Base-by-base conservation (phyloP, 2,329 filamentous ascomycete genomes). In the Colletotrichum musae region DNA sequence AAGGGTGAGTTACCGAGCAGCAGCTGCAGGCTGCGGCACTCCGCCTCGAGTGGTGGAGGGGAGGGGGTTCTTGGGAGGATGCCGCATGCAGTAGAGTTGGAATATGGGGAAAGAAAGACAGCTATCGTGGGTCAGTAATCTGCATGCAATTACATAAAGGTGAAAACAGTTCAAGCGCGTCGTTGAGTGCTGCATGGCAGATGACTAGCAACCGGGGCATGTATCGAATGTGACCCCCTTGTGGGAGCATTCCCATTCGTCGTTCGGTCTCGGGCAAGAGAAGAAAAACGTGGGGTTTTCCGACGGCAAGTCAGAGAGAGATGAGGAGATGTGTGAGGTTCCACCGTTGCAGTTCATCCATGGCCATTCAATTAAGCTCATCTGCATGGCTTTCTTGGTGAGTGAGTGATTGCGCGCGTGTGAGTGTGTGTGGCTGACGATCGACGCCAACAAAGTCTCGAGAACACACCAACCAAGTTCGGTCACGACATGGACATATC, bases 311-410 rank as follows among this genome's bases (percentile, higher is more conserved):
- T 36, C 7, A 36, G 32, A 36, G 3, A 24, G 21, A 18, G 32
- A 10, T 10, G 32, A 36, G 32, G 32, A 36, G 10, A 36, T 36
- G 32, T 36, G 32, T 36, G 32, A 36, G 32, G 9, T 36, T 10
- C 32, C 32, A 36, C 32, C 32, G 32, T 36, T 36, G 32, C 32
- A 36, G 32, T 36, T 12, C 32, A 10, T 50, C 52, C 18, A 64
- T n/a, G 16, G 15, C 21, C n/a, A 18, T 52, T 51, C 18, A 26
- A 50, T 58, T 28, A 68, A 67, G 53, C 59, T 53, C 64, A 45
- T 68, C 13, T 64, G 18, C 5, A 39, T 50, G 47, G 24, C 21
- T 21, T 50, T 24, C 47, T 24, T 21, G 47, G 47, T 32, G 32
- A 10, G 9, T 12, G 32, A 36, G 56, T 58, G 32, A 36, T 41